Evolutionary conservation across 2,329 filamentous ascomycete genomes (phyloP).

Genomic region (Trichoderma harzianum): DNA sequence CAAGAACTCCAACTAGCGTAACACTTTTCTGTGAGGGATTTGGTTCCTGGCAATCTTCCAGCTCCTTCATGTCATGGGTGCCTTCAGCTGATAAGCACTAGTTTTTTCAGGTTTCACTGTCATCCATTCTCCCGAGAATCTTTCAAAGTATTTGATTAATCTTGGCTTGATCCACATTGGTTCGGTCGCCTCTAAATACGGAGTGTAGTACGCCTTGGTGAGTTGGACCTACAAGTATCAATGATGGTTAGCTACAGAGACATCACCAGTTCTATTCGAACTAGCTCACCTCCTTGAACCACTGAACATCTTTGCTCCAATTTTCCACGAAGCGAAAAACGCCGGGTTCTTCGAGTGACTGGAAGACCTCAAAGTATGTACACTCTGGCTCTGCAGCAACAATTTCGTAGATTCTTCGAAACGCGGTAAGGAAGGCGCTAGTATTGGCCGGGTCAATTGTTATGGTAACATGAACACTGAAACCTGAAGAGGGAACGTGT

Average conservation of each 20-base stretch:
- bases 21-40: not conserved
- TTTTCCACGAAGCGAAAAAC: not conserved
- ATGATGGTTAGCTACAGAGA: not conserved
- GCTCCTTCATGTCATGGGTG: not conserved
- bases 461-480: not conserved
- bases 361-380: not conserved
- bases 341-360: not conserved
- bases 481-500: not conserved
- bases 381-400: not conserved
- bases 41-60: not conserved
- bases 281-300: not conserved
- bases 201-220: not conserved
- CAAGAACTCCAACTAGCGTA: not conserved
- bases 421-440: not conserved
- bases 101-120: not conserved
- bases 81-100: not conserved
- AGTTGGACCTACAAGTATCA: not conserved
- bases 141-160: not conserved
- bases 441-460: not conserved
- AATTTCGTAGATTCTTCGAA: not conserved
- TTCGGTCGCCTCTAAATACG: not conserved
- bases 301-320: not conserved
- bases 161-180: not conserved
- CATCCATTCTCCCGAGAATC: not conserved
- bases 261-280: not conserved